Conservation (phyloP, 495 filamentous ascomycete species). For the Tuber calosporum region DNA sequence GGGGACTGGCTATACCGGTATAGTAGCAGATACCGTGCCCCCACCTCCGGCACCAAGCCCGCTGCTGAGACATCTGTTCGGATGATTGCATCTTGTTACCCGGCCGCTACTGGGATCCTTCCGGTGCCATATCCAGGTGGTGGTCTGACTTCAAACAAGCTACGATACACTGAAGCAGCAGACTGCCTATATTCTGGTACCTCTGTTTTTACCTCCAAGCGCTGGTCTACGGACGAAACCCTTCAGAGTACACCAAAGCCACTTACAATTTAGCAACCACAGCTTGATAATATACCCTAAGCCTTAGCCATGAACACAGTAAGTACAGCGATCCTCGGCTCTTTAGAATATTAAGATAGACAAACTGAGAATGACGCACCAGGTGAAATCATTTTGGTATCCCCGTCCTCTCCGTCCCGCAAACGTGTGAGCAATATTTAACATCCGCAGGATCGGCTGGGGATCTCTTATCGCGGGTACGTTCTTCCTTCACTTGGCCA, state of each 20-base stretch:
- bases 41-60: background rate
- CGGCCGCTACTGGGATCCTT: background rate
- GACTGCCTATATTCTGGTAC: background rate
- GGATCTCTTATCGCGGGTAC: constrained; percentile 72
- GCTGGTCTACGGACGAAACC: background rate
- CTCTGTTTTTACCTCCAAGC: background rate
- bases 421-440: constrained; percentile 4
- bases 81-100: background rate
- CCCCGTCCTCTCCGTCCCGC: constrained; percentile 11
- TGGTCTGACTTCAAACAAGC: constrained; percentile 20
- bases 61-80: background rate
- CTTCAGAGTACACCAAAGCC: background rate
- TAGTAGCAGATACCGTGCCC: no score
- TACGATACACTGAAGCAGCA: background rate
- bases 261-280: constrained; percentile 1
- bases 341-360: background rate
- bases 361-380: constrained; percentile 27
- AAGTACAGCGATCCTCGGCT: constrained; percentile 12
- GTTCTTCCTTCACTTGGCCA: constrained; percentile 17
- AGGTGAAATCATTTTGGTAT: constrained; percentile 61
- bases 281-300: background rate
- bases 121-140: background rate
- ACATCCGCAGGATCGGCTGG: constrained; percentile 65
- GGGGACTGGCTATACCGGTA: no score
- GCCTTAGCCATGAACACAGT: constrained; percentile 44